Evolutionary conservation across 129 eudicot genomes (phyloP).

Genomic region (Tagetes patula): DNA sequence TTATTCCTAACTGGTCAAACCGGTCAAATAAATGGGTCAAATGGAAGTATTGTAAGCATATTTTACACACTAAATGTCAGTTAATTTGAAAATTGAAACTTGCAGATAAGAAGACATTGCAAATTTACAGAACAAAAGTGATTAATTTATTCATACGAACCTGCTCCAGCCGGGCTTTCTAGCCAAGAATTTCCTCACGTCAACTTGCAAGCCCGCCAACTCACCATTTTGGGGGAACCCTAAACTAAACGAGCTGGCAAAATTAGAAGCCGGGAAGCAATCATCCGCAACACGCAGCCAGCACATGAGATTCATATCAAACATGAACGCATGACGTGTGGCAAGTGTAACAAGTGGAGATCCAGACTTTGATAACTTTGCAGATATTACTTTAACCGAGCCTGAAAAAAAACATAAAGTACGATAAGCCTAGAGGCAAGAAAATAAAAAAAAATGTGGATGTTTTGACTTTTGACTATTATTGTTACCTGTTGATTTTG

Average conservation of each 20-base stretch:
- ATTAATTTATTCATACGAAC: slow-evolving; percentile 33
- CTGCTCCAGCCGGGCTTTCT: slow-evolving; percentile 99
- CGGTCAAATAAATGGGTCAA: no score
- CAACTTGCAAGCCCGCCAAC: slow-evolving; percentile 90
- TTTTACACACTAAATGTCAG: background rate
- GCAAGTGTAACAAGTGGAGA: slow-evolving; percentile 87
- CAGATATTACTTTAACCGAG: slow-evolving; percentile 83
- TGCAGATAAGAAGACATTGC: background rate
- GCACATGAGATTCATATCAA: slow-evolving; percentile 86
- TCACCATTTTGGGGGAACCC: slow-evolving; percentile 88
- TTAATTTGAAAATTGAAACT: background rate
- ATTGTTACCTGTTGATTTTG: slow-evolving; percentile 48
- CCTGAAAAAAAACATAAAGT: slow-evolving; percentile 42
- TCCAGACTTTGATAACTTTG: slow-evolving; percentile 90
- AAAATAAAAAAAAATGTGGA: slow-evolving; percentile 1
- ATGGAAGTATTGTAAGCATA: no score
- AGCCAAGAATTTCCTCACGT: slow-evolving; percentile 84
- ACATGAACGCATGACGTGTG: slow-evolving; percentile 90
- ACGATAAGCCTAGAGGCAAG: background rate
- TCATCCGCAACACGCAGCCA: slow-evolving; percentile 99
- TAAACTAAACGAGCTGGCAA: slow-evolving; percentile 83
- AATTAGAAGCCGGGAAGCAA: slow-evolving; percentile 86
- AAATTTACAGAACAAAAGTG: background rate
- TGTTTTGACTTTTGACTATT: slow-evolving; percentile 46
- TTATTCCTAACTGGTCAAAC: background rate